Evolutionary conservation across 208 protist genomes (phyloP).

Genomic region (Crithidia thermophila): DNA sequence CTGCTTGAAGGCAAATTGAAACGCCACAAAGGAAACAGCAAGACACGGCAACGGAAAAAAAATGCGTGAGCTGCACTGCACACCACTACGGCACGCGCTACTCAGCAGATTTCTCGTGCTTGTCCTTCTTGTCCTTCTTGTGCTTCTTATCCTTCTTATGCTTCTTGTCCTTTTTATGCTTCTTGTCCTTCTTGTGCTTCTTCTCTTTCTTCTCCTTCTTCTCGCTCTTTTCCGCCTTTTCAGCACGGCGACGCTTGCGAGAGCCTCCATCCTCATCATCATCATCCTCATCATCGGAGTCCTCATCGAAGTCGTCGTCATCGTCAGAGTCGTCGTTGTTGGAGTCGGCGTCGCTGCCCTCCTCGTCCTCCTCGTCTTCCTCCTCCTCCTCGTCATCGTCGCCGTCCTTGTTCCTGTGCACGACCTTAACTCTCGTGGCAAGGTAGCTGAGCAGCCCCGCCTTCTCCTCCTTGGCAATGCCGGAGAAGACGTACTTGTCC

Average conservation of each 20-base stretch:
- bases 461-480: conserved; percentile 76
- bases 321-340: conserved; percentile 36
- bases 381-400: conserved; percentile 55
- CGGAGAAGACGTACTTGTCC: conserved; percentile 72
- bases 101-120: conserved; percentile 34
- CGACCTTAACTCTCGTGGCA: conserved; percentile 50
- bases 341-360: conserved; percentile 53
- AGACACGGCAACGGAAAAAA: neutral
- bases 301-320: conserved; percentile 29
- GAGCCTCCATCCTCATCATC: conserved; percentile 36
- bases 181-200: conserved; percentile 47
- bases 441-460: conserved; percentile 61
- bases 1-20: too few relatives aligned
- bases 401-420: conserved; percentile 46
- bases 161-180: conserved; percentile 33
- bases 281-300: conserved; percentile 29
- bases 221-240: conserved; percentile 40
- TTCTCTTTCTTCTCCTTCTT: conserved; percentile 48
- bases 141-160: conserved; percentile 47
- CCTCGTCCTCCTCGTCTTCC: conserved; percentile 37
- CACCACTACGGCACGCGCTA: too few relatives aligned
- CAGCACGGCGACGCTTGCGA: conserved; percentile 44
- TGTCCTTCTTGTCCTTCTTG: conserved; percentile 46
- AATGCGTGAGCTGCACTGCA: neutral
- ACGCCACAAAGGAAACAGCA: neutral